Evolutionary conservation across 2,329 filamentous ascomycete species (phyloP).

Genomic region (Colletotrichum sp.): DNA sequence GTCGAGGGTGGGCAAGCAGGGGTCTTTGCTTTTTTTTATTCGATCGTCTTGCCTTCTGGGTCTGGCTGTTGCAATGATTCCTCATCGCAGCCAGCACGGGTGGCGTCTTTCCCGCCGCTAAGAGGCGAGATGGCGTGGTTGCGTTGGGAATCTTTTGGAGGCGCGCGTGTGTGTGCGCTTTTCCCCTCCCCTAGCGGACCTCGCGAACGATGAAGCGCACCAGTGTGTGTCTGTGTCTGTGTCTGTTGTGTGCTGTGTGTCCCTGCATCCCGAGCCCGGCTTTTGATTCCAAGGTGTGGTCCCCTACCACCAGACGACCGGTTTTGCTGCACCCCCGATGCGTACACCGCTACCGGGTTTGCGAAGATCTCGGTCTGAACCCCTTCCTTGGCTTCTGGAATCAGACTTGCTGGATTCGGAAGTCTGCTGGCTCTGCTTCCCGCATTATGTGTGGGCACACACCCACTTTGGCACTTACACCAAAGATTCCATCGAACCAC

Average conservation of each 20-base stretch:
- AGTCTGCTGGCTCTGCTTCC: not conserved
- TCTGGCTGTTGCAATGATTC: conserved; percentile 3
- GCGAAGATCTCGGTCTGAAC: not conserved
- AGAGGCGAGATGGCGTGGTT: not conserved
- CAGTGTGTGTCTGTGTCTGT: not conserved
- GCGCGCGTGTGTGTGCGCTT: not conserved
- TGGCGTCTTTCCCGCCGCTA: conserved; percentile 11
- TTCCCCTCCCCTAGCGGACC: not conserved
- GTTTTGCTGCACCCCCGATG: not conserved
- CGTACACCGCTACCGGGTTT: not conserved
- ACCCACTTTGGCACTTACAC: not conserved
- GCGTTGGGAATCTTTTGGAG: not conserved
- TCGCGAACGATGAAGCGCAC: not conserved
- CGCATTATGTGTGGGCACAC: not conserved
- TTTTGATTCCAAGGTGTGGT: conserved; percentile 1
- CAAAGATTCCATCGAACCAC: not conserved
- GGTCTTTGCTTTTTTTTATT: not conserved
- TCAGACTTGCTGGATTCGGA: not conserved
- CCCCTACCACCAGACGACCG: not conserved
- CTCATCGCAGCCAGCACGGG: conserved; percentile 3
- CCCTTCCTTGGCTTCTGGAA: conserved; percentile 10
- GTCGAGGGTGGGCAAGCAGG: not conserved
- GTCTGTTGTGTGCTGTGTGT: not conserved
- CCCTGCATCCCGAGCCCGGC: not conserved
- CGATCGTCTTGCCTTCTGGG: not conserved